phyloP scores from a whole-genome alignment of 2,329 filamentous ascomycete genomes.

The Orbilia oligospora region DNA sequence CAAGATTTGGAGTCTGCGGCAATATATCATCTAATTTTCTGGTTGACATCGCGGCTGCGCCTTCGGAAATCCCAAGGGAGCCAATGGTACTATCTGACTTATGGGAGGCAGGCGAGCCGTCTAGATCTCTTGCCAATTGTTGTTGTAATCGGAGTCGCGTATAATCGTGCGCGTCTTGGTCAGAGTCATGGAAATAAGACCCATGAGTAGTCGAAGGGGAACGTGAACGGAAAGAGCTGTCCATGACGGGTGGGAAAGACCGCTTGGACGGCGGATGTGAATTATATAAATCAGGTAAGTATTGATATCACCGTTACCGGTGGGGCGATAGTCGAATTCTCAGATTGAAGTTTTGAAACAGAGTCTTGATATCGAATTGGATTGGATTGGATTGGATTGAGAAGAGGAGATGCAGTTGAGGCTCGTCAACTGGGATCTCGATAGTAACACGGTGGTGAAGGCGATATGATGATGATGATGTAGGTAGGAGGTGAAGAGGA shows the following conservation, averaged over 20 bases:
- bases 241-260: slow-evolving; percentile 34
- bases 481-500: slow-evolving; percentile 2
- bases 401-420: slow-evolving; percentile 26
- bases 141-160: slow-evolving; percentile 54
- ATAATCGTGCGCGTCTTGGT: slow-evolving; percentile 57
- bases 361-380: slow-evolving; percentile 14
- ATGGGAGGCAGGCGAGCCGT: slow-evolving; percentile 25
- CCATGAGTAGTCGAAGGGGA: slow-evolving; percentile 52
- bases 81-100: slow-evolving; percentile 43
- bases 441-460: neutral
- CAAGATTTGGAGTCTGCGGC: slow-evolving; percentile 35
- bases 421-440: slow-evolving; percentile 37
- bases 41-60: slow-evolving; percentile 56
- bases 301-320: slow-evolving; percentile 24
- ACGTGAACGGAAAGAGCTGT: slow-evolving; percentile 48
- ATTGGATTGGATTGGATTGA: neutral
- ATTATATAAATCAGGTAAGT: neutral
- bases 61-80: slow-evolving; percentile 48
- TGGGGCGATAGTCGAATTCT: neutral
- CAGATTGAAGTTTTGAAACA: neutral
- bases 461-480: neutral
- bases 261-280: neutral
- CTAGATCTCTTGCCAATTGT: slow-evolving; percentile 45
- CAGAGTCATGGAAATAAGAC: slow-evolving; percentile 55
- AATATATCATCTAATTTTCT: slow-evolving; percentile 49